phyloP scores from a whole-genome alignment of 1,284 basidiomycete genomes.

The Irpex lacteus region DNA sequence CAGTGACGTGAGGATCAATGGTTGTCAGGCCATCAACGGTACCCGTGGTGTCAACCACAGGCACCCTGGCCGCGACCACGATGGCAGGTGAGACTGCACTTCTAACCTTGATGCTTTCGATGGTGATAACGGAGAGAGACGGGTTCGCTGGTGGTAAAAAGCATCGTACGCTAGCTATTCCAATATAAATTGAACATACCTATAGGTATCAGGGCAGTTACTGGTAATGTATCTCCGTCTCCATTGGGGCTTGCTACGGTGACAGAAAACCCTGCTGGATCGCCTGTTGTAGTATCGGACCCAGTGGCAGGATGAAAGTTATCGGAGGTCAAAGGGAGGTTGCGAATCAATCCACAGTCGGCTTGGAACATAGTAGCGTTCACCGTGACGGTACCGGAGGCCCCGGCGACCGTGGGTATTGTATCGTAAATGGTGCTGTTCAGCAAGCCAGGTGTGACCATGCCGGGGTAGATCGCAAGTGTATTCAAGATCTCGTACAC shows the following conservation, averaged over 20 bases:
- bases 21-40: not conserved
- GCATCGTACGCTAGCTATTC: too few relatives aligned
- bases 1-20: not conserved
- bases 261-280: too few relatives aligned
- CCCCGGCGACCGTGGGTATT: not conserved
- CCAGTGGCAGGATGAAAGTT: not conserved
- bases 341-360: not conserved
- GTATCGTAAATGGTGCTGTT: conserved; percentile 1
- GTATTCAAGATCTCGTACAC: not conserved
- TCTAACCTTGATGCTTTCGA: too few relatives aligned
- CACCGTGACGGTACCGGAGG: not conserved
- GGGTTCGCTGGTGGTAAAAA: not conserved
- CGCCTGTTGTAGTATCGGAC: not conserved
- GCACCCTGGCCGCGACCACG: not conserved
- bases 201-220: too few relatives aligned
- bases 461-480: not conserved
- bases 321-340: too few relatives aligned
- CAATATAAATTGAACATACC: too few relatives aligned
- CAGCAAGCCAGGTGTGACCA: not conserved
- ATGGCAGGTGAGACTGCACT: not conserved
- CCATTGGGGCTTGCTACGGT: too few relatives aligned
- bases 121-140: not conserved
- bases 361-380: not conserved
- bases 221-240: too few relatives aligned
- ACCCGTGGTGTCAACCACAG: not conserved